Conservation (phyloP, 83 land plant species). For the Diphasiastrum complanatum region DNA sequence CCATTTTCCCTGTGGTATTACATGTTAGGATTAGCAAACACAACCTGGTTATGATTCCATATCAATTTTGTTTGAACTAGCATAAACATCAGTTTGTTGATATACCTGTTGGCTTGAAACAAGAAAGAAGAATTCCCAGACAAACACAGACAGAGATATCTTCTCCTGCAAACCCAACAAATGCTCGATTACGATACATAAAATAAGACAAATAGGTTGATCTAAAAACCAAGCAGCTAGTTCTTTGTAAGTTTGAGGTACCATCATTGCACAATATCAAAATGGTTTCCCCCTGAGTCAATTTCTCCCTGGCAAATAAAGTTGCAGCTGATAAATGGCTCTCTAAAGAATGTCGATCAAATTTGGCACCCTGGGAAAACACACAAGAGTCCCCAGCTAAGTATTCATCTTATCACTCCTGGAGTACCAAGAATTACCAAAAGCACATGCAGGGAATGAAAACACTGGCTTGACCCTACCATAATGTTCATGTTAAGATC, state of each 20-base stretch:
- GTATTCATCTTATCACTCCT: background rate
- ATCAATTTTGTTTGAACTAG: background rate
- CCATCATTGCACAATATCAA: constrained; percentile 71
- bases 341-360: constrained; percentile 64
- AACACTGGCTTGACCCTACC: constrained; percentile 49
- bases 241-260: constrained; percentile 23
- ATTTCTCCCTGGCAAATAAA: constrained; percentile 54
- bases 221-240: background rate
- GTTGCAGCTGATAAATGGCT: constrained; percentile 57
- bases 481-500: constrained; percentile 58
- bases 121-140: constrained; percentile 68
- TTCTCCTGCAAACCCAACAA: constrained; percentile 58
- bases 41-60: constrained; percentile 3
- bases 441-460: background rate
- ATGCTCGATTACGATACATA: constrained; percentile 4
- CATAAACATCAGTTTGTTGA: too few relatives aligned
- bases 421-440: background rate
- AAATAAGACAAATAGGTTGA: background rate
- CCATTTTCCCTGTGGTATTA: constrained; percentile 29
- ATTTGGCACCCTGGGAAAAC: constrained; percentile 55
- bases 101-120: constrained; percentile 66
- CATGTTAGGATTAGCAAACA: background rate
- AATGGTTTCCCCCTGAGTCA: constrained; percentile 44
- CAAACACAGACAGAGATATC: constrained; percentile 82
- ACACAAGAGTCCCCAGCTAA: constrained; percentile 3